phyloP scores from a whole-genome alignment of 1,284 basidiomycete genomes.

The Psilocybe mexicana region DNA sequence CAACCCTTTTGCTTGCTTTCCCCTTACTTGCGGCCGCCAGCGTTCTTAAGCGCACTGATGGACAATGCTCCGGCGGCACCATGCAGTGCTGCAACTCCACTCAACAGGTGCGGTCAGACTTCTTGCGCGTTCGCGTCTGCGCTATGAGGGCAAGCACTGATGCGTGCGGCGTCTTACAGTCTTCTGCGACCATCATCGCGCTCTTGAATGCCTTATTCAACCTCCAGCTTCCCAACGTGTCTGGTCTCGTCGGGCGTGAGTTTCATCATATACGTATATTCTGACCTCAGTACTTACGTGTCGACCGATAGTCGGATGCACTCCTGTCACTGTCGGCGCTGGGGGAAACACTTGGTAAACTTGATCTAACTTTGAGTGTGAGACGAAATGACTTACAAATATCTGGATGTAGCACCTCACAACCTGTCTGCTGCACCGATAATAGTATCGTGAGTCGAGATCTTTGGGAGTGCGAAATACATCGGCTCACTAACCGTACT shows the following conservation, averaged over 20 bases:
- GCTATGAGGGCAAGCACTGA: neutral
- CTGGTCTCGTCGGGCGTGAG: slow-evolving; percentile 24
- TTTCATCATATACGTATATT: neutral
- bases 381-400: neutral
- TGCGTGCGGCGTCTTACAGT: neutral
- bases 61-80: slow-evolving; percentile 29
- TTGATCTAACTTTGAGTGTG: neutral
- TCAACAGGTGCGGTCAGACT: slow-evolving; percentile 17
- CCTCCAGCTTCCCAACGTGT: slow-evolving; percentile 1
- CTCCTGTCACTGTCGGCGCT: neutral
- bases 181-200: neutral
- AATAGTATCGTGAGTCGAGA: neutral
- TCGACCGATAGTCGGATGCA: neutral
- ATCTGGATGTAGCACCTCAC: neutral
- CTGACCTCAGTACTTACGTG: neutral
- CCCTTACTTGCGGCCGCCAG: slow-evolving; percentile 2
- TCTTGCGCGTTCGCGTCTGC: neutral
- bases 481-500: neutral
- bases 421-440: slow-evolving; percentile 6
- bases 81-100: slow-evolving; percentile 32
- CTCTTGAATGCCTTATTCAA: neutral
- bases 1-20: neutral
- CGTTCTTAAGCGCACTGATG: slow-evolving; percentile 1
- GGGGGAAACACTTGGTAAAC: slow-evolving; percentile 1
- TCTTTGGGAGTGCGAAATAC: neutral